A percentile compares a stretch with the other conserved stretches of the same genome.
Conservation (phyloP, 257 asterid species). For the Capsicum rhomboideum region DNA sequence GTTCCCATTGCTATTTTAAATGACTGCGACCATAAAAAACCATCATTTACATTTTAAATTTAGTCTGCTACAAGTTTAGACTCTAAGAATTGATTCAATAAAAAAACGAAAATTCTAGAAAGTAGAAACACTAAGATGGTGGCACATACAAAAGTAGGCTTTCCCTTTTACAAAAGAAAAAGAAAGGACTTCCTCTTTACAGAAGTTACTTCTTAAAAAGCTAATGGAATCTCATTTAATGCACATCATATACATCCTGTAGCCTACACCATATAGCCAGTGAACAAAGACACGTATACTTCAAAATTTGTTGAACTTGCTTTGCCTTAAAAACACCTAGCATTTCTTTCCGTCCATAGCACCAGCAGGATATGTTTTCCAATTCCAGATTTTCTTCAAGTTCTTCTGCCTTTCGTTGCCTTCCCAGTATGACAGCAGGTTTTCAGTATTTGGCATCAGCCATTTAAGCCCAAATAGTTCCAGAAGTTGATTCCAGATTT, state of each 20-base stretch:
- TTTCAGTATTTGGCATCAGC: background rate
- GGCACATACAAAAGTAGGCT: background rate
- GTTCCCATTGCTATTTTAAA: background rate
- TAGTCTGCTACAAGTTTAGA: background rate
- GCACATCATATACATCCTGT: background rate
- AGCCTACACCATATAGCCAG: background rate
- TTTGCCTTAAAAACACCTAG: background rate
- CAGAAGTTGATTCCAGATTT: background rate
- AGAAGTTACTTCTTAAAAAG: background rate
- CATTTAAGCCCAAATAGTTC: background rate
- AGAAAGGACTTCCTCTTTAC: background rate
- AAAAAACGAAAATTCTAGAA: background rate
- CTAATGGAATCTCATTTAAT: background rate
- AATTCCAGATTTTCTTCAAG: background rate
- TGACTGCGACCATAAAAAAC: background rate
- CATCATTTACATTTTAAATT: background rate
- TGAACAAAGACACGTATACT: background rate
- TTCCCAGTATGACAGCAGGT: background rate
- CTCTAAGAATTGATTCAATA: background rate
- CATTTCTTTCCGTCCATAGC: background rate
- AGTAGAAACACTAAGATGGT: background rate
- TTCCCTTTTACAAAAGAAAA: background rate
- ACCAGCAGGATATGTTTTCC: background rate
- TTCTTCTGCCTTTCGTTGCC: background rate
- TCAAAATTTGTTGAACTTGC: background rate